Conservation (phyloP, 31 red algal genomes). For the Bonnemaisonia californica region DNA sequence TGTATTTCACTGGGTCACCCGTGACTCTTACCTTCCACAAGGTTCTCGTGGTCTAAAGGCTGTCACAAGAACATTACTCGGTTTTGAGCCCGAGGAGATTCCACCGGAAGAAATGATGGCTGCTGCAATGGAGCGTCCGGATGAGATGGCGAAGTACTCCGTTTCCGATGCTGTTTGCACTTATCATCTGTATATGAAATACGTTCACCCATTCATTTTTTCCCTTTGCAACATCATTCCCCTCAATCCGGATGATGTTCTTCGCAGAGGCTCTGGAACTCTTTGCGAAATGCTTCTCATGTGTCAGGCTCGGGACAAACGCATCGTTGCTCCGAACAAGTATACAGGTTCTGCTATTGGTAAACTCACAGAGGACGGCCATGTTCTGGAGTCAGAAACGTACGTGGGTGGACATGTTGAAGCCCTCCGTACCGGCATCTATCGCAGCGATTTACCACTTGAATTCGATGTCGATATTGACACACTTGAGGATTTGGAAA, state of each 20-base stretch:
- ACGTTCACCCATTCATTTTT: conserved; percentile 97
- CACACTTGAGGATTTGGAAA: conserved; percentile 79
- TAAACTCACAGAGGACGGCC: conserved; percentile 81
- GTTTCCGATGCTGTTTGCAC: conserved; percentile 99
- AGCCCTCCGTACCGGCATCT: conserved; percentile 94
- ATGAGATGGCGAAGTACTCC: conserved; percentile 92
- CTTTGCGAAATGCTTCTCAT: conserved; percentile 98
- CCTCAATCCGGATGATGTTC: conserved; percentile 95
- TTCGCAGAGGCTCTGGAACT: conserved; percentile 96
- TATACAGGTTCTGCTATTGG: conserved; percentile 55
- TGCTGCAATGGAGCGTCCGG: conserved; percentile 80
- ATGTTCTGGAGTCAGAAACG: conserved; percentile 94
- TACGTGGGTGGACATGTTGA: conserved; percentile 99
- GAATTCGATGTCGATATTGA: conserved; percentile 70
- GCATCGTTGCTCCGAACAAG: conserved; percentile 97
- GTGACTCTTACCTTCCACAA: conserved; percentile 97
- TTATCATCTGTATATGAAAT: conserved; percentile 96
- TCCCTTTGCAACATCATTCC: conserved; percentile 97
- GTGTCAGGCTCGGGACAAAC: conserved; percentile 84
- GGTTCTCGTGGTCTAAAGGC: conserved; percentile 98
- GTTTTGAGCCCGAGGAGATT: conserved; percentile 97
- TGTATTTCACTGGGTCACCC: conserved; percentile 98
- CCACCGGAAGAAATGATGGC: conserved; percentile 97
- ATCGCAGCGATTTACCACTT: conserved; percentile 90
- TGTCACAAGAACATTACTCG: conserved; percentile 91